Evolutionary conservation across 2,329 filamentous ascomycete genomes (phyloP), one percentile per base, ranked within the genome.

Genomic region (Aspergillus novoparasiticus): DNA sequence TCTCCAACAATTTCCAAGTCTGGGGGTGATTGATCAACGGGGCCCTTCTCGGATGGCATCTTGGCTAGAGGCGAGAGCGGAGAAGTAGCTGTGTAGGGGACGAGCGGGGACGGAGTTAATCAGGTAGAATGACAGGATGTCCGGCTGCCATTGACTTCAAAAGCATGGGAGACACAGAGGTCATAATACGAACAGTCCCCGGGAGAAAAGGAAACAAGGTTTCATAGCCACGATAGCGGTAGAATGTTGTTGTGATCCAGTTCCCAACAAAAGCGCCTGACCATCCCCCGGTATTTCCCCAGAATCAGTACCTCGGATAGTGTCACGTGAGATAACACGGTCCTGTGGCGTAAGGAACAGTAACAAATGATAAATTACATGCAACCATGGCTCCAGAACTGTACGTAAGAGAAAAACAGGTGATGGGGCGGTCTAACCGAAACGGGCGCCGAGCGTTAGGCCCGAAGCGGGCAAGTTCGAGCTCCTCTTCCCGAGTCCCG

Each of bases 1-100:
- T 91, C 87, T 67, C 90, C 90, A 11, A 92, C 82, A 68, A 94
- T 92, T 76, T 92, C 89, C 59, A 94, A 82, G 76, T 93, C 90
- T n/a, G 90, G 90, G 58, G 90, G 88, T 55, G 87, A 87, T 30
- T 74, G 71, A 57, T 74, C 71, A 53, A 71, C 66, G n/a, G 72
- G 62, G 19, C 69, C 58, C 51, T 78, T 73, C 63, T 73, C 72
- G 54, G 73, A 67, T 54, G 76, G 63, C 76, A 79, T 76, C 53
- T 57, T 70, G 43, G 60, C 55, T 41, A 14, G 58, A 45, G 54
- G 36, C 28, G 60, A 63, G 28, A 56, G 50, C 32, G 46, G 53
- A 19, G 43, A 46, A 54, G 16, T 46, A 43, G 53, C 21, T 26
- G 9, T 45, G 30, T 34, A 16, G 36, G n/a, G 23, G 14, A 54